phyloP scores from a whole-genome alignment of 2,329 filamentous ascomycete species.

The Sarocladium oryzae region DNA sequence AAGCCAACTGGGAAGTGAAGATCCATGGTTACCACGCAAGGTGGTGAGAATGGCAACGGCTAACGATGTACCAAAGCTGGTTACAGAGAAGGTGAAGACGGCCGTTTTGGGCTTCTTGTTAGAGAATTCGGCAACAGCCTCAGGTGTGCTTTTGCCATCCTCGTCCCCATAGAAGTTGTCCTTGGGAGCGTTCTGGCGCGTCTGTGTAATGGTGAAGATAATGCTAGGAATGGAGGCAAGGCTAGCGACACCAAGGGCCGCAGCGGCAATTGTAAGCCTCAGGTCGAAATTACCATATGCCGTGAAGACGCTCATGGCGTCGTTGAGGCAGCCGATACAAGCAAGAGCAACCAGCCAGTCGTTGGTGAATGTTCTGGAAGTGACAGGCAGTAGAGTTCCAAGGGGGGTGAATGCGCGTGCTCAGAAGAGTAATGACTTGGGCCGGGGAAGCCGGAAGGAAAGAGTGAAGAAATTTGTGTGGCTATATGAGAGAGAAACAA shows the following conservation, averaged over 20 bases:
- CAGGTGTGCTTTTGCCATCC: slow-evolving; percentile 62
- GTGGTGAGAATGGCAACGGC: slow-evolving; percentile 45
- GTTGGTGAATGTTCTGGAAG: no score
- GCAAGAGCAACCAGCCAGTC: not conserved
- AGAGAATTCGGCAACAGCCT: slow-evolving; percentile 57
- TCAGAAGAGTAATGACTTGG: no score
- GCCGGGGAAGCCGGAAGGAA: not conserved
- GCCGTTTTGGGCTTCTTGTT: slow-evolving; percentile 49
- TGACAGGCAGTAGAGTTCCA: no score
- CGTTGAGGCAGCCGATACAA: not conserved
- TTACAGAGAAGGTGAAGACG: slow-evolving; percentile 45
- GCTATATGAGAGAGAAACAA: no score
- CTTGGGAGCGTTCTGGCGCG: slow-evolving; percentile 27
- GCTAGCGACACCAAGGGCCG: slow-evolving; percentile 27
- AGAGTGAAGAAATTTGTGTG: not conserved
- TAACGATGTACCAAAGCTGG: slow-evolving; percentile 50
- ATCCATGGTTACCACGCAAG: slow-evolving; percentile 21
- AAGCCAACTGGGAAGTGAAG: slow-evolving; percentile 53
- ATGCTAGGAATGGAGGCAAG: slow-evolving; percentile 32
- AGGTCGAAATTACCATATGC: slow-evolving; percentile 1
- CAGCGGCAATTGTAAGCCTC: slow-evolving; percentile 22
- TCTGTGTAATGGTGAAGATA: slow-evolving; percentile 26
- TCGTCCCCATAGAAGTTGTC: slow-evolving; percentile 57
- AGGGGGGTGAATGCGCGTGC: no score
- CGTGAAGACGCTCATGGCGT: slow-evolving; percentile 10